Percentiles rank a stretch among this genome's conserved stretches.
Conservation (phyloP, 2,329 filamentous ascomycete species). For the Aureobasidium sp. region DNA sequence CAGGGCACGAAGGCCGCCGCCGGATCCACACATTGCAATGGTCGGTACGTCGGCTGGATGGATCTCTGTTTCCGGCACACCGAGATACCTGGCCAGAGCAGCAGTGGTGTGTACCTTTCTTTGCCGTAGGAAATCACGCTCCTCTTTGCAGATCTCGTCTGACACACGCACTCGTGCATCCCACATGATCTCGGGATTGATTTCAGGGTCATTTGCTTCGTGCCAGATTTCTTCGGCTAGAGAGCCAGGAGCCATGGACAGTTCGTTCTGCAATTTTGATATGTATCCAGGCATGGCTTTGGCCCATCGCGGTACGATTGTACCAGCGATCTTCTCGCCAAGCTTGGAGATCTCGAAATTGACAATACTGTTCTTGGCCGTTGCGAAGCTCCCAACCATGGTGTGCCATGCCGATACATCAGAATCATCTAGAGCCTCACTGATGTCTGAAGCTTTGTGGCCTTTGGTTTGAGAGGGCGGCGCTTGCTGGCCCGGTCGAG, state of each 20-base stretch:
- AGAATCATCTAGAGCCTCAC: slow-evolving; percentile 18
- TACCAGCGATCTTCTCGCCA: slow-evolving; percentile 24
- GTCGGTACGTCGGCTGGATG: slow-evolving; percentile 87
- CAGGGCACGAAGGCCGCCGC: slow-evolving; percentile 81
- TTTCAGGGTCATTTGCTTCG: slow-evolving; percentile 74
- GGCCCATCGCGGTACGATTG: slow-evolving; percentile 76
- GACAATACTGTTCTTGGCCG: slow-evolving; percentile 24
- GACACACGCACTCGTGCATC: slow-evolving; percentile 78
- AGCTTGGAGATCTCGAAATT: slow-evolving; percentile 24
- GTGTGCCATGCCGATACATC: slow-evolving; percentile 24
- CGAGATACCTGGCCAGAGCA: slow-evolving; percentile 76
- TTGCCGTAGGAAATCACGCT: slow-evolving; percentile 64
- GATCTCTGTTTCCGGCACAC: slow-evolving; percentile 69
- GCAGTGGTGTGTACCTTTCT: slow-evolving; percentile 61
- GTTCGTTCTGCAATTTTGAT: slow-evolving; percentile 76
- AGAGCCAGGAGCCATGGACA: slow-evolving; percentile 81
- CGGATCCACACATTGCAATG: slow-evolving; percentile 91
- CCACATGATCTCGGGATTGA: slow-evolving; percentile 82
- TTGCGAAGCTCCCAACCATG: slow-evolving; percentile 23
- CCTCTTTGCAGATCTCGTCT: slow-evolving; percentile 71
- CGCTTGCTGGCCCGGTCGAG: slow-evolving; percentile 17
- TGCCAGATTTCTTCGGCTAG: slow-evolving; percentile 89
- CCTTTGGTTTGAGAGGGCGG: slow-evolving; percentile 24
- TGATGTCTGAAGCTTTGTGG: slow-evolving; percentile 18
- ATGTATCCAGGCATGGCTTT: slow-evolving; percentile 67